Evolutionary conservation across 805 yeast species (phyloP), one percentile per base, ranked within the genome.

Genomic region (Nakazawaea molendinolei): DNA sequence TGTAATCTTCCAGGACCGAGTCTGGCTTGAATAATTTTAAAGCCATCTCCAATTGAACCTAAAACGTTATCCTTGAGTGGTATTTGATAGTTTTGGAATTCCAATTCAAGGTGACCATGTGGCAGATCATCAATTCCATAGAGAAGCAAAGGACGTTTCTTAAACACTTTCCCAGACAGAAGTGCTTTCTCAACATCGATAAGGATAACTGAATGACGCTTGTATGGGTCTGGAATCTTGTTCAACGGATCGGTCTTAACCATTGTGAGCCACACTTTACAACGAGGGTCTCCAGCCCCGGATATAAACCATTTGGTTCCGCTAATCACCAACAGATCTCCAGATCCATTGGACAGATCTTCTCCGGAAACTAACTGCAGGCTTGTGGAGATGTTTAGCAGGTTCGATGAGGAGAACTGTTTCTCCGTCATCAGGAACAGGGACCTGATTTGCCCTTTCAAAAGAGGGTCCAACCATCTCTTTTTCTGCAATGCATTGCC

Each of bases 251-350:
- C 46, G 5, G 74, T 69, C 52, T 68, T 67, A 48, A 74, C 71
- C 75, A 71, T 70, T 18, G 68, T 71, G 36, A 71, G 57, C 71
- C 75, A 66, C 13, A 71, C 67, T 26, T 56, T 46, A 52, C 77
- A 69, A 37, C 80, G 65, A 18, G 81, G 82, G 50, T 76, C 83
- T 18, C 81, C 82, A 25, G 81, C 82, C 20, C 83, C 83, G 0
- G 81, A 73, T 3, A 81, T 77, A 67, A 77, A 76, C 84, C 84
- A 77, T 51, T 78, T 78, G 36, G 73, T 65, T 5, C 84, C 84
- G n/a, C n/a, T n/a, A n/a, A n/a, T n/a, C n/a, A n/a, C n/a, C n/a
- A n/a, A n/a, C n/a, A n/a, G n/a, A n/a, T n/a, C n/a, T n/a, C n/a
- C n/a, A n/a, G n/a, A n/a, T n/a, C n/a, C n/a, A 42, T 72, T 71